A percentile compares a stretch with the other conserved stretches of the same genome.
phyloP scores from a whole-genome alignment of 1,139 yeast species.

The Zygoascus meyerae region DNA sequence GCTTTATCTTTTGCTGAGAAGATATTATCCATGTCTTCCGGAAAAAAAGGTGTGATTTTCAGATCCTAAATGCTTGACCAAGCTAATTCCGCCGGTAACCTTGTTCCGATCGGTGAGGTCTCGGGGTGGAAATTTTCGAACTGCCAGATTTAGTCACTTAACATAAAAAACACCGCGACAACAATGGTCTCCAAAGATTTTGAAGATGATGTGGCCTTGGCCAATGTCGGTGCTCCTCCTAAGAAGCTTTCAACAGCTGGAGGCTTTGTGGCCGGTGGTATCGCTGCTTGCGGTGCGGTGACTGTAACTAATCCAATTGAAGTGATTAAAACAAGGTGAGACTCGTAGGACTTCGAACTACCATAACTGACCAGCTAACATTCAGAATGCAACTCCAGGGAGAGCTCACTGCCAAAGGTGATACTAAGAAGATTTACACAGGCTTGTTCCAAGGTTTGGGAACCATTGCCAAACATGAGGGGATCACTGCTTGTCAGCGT shows the following conservation, averaged over 20 bases:
- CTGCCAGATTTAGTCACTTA: no score
- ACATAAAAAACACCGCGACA: no score
- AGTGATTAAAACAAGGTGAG: constrained; percentile 63
- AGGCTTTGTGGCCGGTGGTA: constrained; percentile 87
- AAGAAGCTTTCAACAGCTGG: constrained; percentile 41
- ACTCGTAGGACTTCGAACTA: neutral
- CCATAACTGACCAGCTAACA: neutral
- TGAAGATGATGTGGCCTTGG: constrained; percentile 3
- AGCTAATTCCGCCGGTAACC: no score
- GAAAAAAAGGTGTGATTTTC: no score
- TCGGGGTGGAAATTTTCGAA: no score
- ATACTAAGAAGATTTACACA: constrained; percentile 55
- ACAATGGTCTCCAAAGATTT: constrained; percentile 5
- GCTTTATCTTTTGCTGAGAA: no score
- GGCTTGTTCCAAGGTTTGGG: constrained; percentile 82
- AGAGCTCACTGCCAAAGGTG: constrained; percentile 57
- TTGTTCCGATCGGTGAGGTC: no score
- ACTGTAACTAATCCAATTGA: constrained; percentile 96
- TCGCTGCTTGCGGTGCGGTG: constrained; percentile 97
- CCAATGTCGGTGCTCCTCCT: constrained; percentile 10
- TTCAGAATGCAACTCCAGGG: constrained; percentile 91
- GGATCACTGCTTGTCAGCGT: constrained; percentile 79
- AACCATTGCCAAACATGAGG: constrained; percentile 74
- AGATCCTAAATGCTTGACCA: no score
- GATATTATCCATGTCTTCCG: no score